Conservation (phyloP, 1,284 basidiomycete genomes). For the Peniophora sp. region DNA sequence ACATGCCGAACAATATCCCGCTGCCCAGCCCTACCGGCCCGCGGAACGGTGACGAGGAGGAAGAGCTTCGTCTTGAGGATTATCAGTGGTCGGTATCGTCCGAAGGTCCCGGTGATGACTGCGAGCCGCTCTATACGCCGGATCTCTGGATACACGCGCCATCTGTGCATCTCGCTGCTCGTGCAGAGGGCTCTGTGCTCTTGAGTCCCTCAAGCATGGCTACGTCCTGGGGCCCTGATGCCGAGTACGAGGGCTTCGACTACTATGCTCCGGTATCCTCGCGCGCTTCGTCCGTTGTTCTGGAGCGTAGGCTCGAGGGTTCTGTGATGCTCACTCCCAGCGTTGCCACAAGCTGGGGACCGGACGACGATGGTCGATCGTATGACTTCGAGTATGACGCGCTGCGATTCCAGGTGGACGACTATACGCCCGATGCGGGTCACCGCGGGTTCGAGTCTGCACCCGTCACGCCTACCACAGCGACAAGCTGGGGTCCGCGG, state of each 20-base stretch:
- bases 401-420: constrained; percentile 11
- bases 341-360: constrained; percentile 31
- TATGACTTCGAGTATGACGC: constrained; percentile 19
- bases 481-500: constrained; percentile 41
- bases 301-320: constrained; percentile 44
- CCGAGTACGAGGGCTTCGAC: constrained; percentile 17
- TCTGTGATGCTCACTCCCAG: constrained; percentile 55
- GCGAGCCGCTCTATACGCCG: constrained; percentile 26
- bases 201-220: constrained; percentile 12
- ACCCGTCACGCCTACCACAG: constrained; percentile 35
- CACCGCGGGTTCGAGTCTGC: constrained; percentile 40
- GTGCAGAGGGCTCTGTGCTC: not conserved
- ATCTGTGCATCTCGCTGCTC: constrained; percentile 8
- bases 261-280: constrained; percentile 14
- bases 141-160: constrained; percentile 23
- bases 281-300: constrained; percentile 43
- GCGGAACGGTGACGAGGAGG: constrained; percentile 22
- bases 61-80: constrained; percentile 50
- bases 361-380: constrained; percentile 21
- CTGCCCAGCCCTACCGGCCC: constrained; percentile 24
- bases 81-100: constrained; percentile 67
- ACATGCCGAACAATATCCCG: constrained; percentile 40
- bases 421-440: constrained; percentile 28
- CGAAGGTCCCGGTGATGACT: constrained; percentile 42
- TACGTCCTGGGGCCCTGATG: constrained; percentile 32